phyloP scores from a whole-genome alignment of 345 rosid genomes.

The Camelina laxa region DNA sequence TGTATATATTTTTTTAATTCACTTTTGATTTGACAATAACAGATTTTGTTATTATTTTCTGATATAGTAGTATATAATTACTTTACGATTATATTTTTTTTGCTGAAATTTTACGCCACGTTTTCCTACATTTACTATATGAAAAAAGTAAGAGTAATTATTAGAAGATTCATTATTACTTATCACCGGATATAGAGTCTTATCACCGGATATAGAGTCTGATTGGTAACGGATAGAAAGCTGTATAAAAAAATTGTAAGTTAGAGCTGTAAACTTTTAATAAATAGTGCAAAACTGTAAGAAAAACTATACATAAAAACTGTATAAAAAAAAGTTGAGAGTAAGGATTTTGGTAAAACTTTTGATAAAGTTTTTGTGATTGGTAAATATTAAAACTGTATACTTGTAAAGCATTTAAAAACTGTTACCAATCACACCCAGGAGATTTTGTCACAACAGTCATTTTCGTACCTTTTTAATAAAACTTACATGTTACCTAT shows the following conservation, averaged over 20 bases:
- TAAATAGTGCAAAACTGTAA: too few species aligned
- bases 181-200: background rate
- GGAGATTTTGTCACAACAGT: conserved; percentile 24
- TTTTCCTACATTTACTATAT: background rate
- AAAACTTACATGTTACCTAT: background rate
- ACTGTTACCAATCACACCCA: background rate
- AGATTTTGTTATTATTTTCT: background rate
- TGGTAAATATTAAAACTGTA: too few species aligned
- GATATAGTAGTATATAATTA: background rate
- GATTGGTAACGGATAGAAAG: too few species aligned
- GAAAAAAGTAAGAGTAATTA: background rate
- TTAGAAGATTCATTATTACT: background rate
- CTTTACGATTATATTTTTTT: background rate
- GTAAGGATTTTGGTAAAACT: too few species aligned
- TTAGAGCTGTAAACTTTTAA: too few species aligned
- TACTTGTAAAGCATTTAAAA: too few species aligned
- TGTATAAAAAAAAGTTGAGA: too few species aligned
- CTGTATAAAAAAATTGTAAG: too few species aligned
- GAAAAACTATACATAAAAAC: too few species aligned
- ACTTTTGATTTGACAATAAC: conserved; percentile 4
- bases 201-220: background rate
- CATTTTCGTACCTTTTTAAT: conserved; percentile 17
- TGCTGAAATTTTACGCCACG: background rate
- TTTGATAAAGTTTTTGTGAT: too few species aligned
- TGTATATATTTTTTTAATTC: background rate